Percentiles rank a stretch among this genome's conserved stretches.
Evolutionary conservation across 345 rosid genomes (phyloP).

Genomic region (Nephelium lappaceum): DNA sequence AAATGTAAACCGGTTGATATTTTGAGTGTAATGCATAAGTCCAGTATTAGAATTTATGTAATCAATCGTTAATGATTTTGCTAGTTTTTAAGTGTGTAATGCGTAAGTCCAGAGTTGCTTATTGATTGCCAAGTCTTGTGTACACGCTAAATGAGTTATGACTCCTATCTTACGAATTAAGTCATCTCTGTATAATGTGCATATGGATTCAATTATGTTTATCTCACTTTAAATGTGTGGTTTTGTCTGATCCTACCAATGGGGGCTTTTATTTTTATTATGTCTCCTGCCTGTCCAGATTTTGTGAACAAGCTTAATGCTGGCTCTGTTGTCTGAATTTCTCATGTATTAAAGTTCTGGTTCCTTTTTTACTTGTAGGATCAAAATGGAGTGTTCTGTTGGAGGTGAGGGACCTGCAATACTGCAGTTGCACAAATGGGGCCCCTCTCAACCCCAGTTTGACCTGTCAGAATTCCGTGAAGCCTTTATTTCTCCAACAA

Average conservation of each 20-base stretch:
- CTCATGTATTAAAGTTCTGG: slow-evolving; percentile 17
- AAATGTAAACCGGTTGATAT: not conserved
- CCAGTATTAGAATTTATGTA: not conserved
- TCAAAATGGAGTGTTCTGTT: slow-evolving; percentile 57
- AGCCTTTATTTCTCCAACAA: slow-evolving; percentile 90
- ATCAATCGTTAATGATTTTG: not conserved
- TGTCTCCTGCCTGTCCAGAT: not conserved
- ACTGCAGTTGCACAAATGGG: slow-evolving; percentile 86
- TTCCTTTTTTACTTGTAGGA: slow-evolving; percentile 24
- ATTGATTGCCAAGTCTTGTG: not conserved
- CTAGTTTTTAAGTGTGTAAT: too few species aligned
- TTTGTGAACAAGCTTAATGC: slow-evolving; percentile 1
- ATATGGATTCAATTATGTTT: not conserved
- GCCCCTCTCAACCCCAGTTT: slow-evolving; percentile 52
- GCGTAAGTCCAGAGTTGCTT: not conserved
- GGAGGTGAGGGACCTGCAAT: slow-evolving; percentile 53
- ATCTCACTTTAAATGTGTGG: not conserved
- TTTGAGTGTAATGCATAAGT: not conserved
- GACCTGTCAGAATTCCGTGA: slow-evolving; percentile 80
- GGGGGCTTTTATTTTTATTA: not conserved
- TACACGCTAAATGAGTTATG: not conserved
- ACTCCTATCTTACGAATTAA: not conserved
- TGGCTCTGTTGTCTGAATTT: slow-evolving; percentile 5
- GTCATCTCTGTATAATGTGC: not conserved
- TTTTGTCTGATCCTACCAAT: not conserved